Conservation (phyloP, 116 monocot genomes). For the Zostera marina region DNA sequence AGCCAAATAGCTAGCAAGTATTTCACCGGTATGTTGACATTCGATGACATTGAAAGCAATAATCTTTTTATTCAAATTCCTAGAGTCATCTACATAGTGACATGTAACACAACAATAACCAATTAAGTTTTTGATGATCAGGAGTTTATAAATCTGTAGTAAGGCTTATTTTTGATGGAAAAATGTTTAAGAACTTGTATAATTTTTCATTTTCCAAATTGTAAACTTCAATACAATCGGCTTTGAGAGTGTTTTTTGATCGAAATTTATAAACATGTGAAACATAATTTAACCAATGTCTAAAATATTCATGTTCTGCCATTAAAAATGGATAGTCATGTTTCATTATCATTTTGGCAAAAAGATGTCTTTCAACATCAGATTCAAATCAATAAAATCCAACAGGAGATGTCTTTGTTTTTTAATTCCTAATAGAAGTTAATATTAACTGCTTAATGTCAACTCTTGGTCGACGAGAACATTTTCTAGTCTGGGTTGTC, state of each 20-base stretch:
- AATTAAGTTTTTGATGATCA: neutral
- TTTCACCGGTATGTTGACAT: neutral
- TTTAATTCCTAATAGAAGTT: no score
- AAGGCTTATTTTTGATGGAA: neutral
- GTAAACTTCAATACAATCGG: neutral
- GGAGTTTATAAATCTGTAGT: conserved; percentile 4
- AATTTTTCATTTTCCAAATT: neutral
- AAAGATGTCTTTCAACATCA: neutral
- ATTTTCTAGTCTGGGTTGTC: no score
- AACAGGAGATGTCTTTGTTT: no score
- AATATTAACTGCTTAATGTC: no score
- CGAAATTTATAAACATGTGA: neutral
- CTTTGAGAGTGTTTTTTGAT: neutral
- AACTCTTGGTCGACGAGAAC: no score
- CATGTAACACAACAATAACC: conserved; percentile 4
- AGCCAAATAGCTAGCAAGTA: neutral
- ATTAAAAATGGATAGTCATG: neutral
- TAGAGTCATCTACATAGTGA: conserved; percentile 1
- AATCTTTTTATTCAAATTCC: conserved; percentile 6
- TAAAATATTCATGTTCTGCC: no score
- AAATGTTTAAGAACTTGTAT: neutral
- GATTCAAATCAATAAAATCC: neutral
- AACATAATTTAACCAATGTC: conserved; percentile 3
- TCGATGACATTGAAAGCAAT: no score
- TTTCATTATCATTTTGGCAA: neutral